A percentile compares a stretch with the other conserved stretches of the same genome.
These are phyloP conservation scores for Plantago major DNA, from an alignment of 257 asterid species.

Conservation along the genomic window DNA sequence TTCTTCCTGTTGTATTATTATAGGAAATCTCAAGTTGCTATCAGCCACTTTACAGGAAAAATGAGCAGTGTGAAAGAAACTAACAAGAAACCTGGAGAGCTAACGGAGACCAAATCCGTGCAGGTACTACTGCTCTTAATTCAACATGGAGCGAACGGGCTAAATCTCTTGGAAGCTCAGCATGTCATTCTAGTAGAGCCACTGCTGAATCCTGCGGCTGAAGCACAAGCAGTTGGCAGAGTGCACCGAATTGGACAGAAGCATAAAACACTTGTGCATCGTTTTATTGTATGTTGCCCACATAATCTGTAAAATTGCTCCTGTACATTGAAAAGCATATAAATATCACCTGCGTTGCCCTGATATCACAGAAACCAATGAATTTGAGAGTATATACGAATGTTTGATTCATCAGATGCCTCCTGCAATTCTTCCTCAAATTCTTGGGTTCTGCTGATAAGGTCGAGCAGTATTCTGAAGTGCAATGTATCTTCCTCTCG, in stretches of 20 bases:
- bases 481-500: too few species aligned
- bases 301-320: not conserved
- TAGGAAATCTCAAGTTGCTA: conserved; percentile 82
- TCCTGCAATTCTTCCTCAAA: too few species aligned
- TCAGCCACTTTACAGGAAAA: conserved; percentile 74
- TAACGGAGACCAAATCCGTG: conserved; percentile 35
- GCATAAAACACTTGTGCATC: conserved; percentile 83
- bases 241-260: conserved; percentile 94
- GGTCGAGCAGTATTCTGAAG: too few species aligned
- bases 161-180: conserved; percentile 93
- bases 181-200: conserved; percentile 97
- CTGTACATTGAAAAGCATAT: too few species aligned
- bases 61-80: conserved; percentile 31
- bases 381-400: too few species aligned
- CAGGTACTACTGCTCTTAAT: conserved; percentile 79
- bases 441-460: too few species aligned
- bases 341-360: too few species aligned
- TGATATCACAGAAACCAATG: too few species aligned
- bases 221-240: conserved; percentile 98
- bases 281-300: conserved; percentile 65
- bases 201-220: conserved; percentile 91
- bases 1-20: conserved; percentile 15
- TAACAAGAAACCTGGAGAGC: conserved; percentile 27
- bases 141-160: conserved; percentile 96
- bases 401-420: too few species aligned